phyloP scores from a whole-genome alignment of 768 basidiomycete genomes.

The Leccinellum luteum region DNA sequence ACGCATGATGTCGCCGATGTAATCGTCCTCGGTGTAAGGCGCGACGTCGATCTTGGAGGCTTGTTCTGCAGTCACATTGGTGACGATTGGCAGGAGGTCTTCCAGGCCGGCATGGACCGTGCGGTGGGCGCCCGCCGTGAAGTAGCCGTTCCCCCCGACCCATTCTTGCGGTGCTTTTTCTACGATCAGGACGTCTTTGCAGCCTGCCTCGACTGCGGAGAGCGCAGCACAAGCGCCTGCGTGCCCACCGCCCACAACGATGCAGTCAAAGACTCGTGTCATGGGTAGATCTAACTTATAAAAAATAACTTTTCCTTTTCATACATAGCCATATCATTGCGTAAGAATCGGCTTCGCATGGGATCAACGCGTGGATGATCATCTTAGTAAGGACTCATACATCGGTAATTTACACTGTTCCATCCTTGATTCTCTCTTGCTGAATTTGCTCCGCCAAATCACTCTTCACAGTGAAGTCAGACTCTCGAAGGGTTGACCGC shows the following conservation, averaged over 20 bases:
- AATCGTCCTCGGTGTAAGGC: conserved; percentile 55
- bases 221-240: conserved; percentile 67
- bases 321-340: too few relatives aligned
- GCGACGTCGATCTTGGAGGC: conserved; percentile 52
- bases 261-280: conserved; percentile 43
- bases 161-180: conserved; percentile 65
- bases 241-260: conserved; percentile 65
- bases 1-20: conserved; percentile 58
- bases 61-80: conserved; percentile 43
- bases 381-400: too few relatives aligned
- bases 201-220: conserved; percentile 57
- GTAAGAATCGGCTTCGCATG: too few relatives aligned
- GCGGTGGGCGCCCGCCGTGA: conserved; percentile 68
- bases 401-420: not conserved
- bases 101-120: conserved; percentile 60
- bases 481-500: conserved; percentile 65
- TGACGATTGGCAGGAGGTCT: conserved; percentile 56
- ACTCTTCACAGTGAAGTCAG: conserved; percentile 22
- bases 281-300: conserved; percentile 11
- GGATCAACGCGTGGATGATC: too few relatives aligned
- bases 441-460: not conserved
- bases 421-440: not conserved
- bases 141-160: conserved; percentile 71
- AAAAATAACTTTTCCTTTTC: not conserved
- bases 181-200: conserved; percentile 57